Conservation (phyloP, 345 rosid species). For the Brassica napus region DNA sequence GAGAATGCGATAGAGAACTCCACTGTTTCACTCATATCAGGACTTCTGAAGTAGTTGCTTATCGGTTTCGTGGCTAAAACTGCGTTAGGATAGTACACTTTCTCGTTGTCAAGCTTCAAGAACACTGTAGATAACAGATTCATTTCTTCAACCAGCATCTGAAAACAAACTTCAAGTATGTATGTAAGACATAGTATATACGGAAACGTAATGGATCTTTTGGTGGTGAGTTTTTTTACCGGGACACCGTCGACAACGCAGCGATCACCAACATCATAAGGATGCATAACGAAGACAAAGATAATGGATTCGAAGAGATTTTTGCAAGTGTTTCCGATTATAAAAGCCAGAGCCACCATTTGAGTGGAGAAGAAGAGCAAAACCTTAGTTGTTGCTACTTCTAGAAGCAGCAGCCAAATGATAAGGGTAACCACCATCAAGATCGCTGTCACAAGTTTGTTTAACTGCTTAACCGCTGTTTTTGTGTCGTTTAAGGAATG, state of each 20-base stretch:
- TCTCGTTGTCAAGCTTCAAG: constrained; percentile 71
- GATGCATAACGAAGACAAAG: constrained; percentile 81
- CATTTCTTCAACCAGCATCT: constrained; percentile 89
- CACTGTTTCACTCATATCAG: constrained; percentile 74
- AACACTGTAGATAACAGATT: constrained; percentile 71
- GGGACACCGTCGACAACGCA: constrained; percentile 78
- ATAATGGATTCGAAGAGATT: constrained; percentile 79
- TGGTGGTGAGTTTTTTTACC: constrained; percentile 38
- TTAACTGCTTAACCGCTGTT: constrained; percentile 86
- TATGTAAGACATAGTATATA: neutral
- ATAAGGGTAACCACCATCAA: constrained; percentile 50
- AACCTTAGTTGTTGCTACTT: constrained; percentile 78
- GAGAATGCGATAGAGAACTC: constrained; percentile 66
- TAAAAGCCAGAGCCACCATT: constrained; percentile 68
- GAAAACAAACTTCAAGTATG: constrained; percentile 8
- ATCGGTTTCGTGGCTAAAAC: constrained; percentile 62
- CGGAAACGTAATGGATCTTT: neutral
- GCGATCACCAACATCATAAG: constrained; percentile 78
- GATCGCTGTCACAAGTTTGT: constrained; percentile 67
- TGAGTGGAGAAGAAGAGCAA: constrained; percentile 72
- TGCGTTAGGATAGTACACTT: constrained; percentile 66
- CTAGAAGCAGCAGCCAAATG: constrained; percentile 79
- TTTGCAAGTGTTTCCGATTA: constrained; percentile 84
- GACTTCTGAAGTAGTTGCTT: constrained; percentile 79
- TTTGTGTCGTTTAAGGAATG: constrained; percentile 86